phyloP scores from a whole-genome alignment of 352 stramenopile genomes.

The Bremia lactucae region DNA sequence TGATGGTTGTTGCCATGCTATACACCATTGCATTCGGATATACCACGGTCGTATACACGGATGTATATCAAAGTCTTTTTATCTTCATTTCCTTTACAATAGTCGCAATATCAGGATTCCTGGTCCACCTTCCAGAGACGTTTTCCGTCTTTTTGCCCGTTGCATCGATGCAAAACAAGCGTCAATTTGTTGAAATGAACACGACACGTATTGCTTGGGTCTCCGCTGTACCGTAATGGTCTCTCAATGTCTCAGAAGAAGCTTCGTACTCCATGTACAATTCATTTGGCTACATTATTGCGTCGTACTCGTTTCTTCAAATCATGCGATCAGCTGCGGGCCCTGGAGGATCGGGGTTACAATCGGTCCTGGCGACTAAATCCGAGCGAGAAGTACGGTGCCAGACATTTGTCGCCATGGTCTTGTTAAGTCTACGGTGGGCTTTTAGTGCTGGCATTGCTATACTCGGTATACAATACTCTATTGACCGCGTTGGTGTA shows the following conservation, averaged over 20 bases:
- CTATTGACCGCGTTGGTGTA: constrained; percentile 23
- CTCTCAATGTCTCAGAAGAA: constrained; percentile 28
- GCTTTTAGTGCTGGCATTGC: constrained; percentile 65
- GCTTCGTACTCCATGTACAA: constrained; percentile 73
- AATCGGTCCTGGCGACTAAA: constrained; percentile 69
- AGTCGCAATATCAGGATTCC: constrained; percentile 48
- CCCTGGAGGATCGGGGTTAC: constrained; percentile 50
- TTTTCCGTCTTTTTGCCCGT: constrained; percentile 56
- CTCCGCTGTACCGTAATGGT: constrained; percentile 24
- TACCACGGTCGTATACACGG: constrained; percentile 71
- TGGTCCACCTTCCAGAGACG: constrained; percentile 32
- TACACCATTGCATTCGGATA: constrained; percentile 67
- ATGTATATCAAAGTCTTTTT: constrained; percentile 76
- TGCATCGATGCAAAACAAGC: constrained; percentile 23
- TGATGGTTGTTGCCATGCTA: constrained; percentile 57
- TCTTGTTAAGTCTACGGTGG: constrained; percentile 61
- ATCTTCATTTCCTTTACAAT: constrained; percentile 70
- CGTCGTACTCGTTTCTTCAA: constrained; percentile 52
- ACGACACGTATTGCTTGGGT: constrained; percentile 43
- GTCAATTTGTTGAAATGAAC: constrained; percentile 35
- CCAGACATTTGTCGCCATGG: constrained; percentile 69
- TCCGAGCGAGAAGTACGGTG: constrained; percentile 67
- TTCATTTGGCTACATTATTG: constrained; percentile 41
- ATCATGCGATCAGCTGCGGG: constrained; percentile 61
- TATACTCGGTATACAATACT: constrained; percentile 65